A percentile compares a stretch with the other conserved stretches of the same genome.
Conservation (phyloP, 768 basidiomycete species). For the Boletus pseudopeckii region DNA sequence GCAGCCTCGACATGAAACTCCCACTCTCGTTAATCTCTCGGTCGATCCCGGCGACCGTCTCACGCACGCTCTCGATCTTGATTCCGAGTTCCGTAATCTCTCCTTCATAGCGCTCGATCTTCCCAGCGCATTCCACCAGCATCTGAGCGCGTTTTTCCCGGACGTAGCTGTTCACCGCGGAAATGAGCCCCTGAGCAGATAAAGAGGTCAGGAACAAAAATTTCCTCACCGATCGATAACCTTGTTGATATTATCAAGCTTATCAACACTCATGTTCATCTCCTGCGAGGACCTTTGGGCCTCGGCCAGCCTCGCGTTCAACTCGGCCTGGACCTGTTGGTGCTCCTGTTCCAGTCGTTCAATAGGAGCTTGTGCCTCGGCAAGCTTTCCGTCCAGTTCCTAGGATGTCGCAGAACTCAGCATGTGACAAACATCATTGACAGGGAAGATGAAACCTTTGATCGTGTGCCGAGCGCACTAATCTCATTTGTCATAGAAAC, state of each 20-base stretch:
- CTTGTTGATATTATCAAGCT: constrained; percentile 57
- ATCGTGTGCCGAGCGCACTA: constrained; percentile 36
- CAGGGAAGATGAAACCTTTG: constrained; percentile 43
- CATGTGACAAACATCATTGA: not conserved
- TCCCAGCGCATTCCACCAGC: constrained; percentile 55
- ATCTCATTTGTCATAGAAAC: constrained; percentile 59
- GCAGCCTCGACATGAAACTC: constrained; percentile 63
- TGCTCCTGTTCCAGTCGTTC: constrained; percentile 57
- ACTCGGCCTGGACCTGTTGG: constrained; percentile 45
- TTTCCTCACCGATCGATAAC: constrained; percentile 55
- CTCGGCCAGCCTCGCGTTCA: constrained; percentile 45
- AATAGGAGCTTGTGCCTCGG: constrained; percentile 62
- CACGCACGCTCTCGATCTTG: constrained; percentile 40
- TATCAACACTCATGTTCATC: constrained; percentile 62
- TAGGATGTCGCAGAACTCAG: constrained; percentile 26
- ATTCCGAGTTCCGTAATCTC: constrained; percentile 42
- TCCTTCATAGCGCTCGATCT: constrained; percentile 47
- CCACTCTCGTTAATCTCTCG: constrained; percentile 78
- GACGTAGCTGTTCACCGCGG: constrained; percentile 54
- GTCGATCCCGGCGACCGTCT: constrained; percentile 56
- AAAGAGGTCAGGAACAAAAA: not conserved
- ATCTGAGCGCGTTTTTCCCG: constrained; percentile 60
- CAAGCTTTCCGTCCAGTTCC: constrained; percentile 62
- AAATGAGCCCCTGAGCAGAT: not conserved
- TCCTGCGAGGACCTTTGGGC: constrained; percentile 60